These are phyloP conservation scores for Pseudozyma sp. DNA, from an alignment of 1,284 basidiomycete genomes.

Conservation along the genomic window DNA sequence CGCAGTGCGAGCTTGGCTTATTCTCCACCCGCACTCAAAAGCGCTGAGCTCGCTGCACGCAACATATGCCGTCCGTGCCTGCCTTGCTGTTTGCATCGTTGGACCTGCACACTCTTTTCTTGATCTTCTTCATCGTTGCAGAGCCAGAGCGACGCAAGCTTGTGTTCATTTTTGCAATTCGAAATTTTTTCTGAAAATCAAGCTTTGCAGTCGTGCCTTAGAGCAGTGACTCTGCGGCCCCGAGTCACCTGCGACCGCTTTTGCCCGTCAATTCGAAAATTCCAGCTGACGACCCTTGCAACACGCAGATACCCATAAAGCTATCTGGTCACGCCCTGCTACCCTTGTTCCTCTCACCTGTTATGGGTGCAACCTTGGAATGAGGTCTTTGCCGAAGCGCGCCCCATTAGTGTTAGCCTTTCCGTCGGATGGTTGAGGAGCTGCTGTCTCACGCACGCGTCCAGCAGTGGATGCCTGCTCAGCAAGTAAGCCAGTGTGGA, in stretches of 20 bases:
- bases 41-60: background rate
- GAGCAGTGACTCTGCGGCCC: slow-evolving; percentile 3
- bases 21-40: no score
- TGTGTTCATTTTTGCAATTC: slow-evolving; percentile 6
- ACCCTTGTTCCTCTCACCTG: slow-evolving; percentile 18
- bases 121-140: no score
- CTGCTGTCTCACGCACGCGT: slow-evolving; percentile 43
- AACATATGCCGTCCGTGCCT: no score
- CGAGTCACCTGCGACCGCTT: slow-evolving; percentile 16
- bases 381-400: slow-evolving; percentile 54
- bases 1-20: no score
- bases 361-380: slow-evolving; percentile 53
- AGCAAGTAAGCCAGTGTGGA: slow-evolving; percentile 52
- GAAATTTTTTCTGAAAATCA: slow-evolving; percentile 19
- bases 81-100: no score
- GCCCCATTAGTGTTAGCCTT: slow-evolving; percentile 56
- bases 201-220: background rate
- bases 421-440: slow-evolving; percentile 55
- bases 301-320: background rate
- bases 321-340: fast-evolving
- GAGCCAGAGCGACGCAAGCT: no score
- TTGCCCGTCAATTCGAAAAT: background rate
- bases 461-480: slow-evolving; percentile 52
- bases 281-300: slow-evolving; percentile 3
- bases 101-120: no score